Conservation (phyloP, 495 filamentous ascomycete genomes). For the Aspergillus kassunensis region DNA sequence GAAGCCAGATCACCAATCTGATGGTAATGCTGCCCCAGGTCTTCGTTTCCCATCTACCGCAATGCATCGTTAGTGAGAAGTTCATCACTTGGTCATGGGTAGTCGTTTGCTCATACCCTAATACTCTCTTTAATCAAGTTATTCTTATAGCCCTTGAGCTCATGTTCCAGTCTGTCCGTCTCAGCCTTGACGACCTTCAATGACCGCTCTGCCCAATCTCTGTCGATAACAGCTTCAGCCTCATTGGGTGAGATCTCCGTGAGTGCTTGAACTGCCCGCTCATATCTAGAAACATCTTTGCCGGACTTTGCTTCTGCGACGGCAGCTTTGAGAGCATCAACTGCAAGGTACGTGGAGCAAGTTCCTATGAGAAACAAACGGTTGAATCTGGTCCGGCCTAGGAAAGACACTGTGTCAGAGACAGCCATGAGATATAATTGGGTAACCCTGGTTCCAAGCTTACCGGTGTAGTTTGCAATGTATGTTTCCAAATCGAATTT, state of each 20-base stretch:
- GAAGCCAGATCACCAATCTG: constrained; percentile 56
- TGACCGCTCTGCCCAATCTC: constrained; percentile 62
- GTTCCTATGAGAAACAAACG: constrained; percentile 77
- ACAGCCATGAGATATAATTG: background rate
- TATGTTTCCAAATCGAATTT: constrained; percentile 94
- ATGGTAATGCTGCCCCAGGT: constrained; percentile 66
- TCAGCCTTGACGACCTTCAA: constrained; percentile 61
- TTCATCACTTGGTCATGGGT: background rate
- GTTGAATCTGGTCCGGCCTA: constrained; percentile 70
- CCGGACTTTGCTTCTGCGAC: constrained; percentile 72
- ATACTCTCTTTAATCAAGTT: constrained; percentile 98
- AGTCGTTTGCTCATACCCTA: constrained; percentile 53
- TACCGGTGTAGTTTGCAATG: constrained; percentile 86
- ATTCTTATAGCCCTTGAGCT: constrained; percentile 92
- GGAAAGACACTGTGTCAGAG: constrained; percentile 6
- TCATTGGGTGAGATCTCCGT: constrained; percentile 60
- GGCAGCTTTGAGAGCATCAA: constrained; percentile 78
- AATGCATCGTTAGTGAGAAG: constrained; percentile 10
- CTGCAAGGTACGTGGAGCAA: constrained; percentile 67
- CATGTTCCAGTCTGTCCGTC: constrained; percentile 68
- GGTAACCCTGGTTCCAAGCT: constrained; percentile 6
- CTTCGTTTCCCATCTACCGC: constrained; percentile 70
- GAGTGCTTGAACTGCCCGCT: constrained; percentile 62
- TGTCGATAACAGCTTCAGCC: constrained; percentile 60
- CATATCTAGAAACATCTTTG: constrained; percentile 68